Evolutionary conservation across 148 eudicot species (phyloP).

Genomic region (Diospyros lotus): DNA sequence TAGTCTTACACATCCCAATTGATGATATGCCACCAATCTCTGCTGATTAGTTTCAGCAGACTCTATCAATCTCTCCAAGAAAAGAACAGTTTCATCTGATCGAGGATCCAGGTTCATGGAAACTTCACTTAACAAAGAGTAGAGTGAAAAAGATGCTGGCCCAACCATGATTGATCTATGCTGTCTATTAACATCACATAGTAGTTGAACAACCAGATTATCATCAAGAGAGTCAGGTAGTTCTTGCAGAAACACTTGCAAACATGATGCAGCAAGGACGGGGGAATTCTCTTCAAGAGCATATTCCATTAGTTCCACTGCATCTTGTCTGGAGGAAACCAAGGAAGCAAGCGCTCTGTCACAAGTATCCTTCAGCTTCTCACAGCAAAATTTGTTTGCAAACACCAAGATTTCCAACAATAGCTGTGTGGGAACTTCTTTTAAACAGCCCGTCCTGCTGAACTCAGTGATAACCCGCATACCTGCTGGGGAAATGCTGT

Average conservation of each 20-base stretch:
- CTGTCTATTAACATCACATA: slow-evolving; percentile 52
- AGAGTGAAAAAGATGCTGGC: slow-evolving; percentile 66
- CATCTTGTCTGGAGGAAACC: slow-evolving; percentile 62
- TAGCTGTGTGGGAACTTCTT: slow-evolving; percentile 47
- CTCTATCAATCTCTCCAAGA: slow-evolving; percentile 62
- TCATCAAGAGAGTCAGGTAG: slow-evolving; percentile 66
- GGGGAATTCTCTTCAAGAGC: slow-evolving; percentile 76
- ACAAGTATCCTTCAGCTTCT: slow-evolving; percentile 77
- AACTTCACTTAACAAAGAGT: slow-evolving; percentile 71
- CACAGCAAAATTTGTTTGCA: slow-evolving; percentile 89
- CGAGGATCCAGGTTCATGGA: slow-evolving; percentile 61
- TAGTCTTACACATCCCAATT: slow-evolving; percentile 75
- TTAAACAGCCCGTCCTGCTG: slow-evolving; percentile 48
- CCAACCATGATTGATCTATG: slow-evolving; percentile 58
- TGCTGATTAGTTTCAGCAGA: slow-evolving; percentile 60
- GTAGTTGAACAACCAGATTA: slow-evolving; percentile 52
- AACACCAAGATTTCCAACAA: slow-evolving; percentile 65
- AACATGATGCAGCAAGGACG: slow-evolving; percentile 81
- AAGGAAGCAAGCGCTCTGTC: slow-evolving; percentile 71
- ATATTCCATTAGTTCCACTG: slow-evolving; percentile 65
- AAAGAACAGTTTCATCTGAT: slow-evolving; percentile 54
- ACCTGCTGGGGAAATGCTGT: slow-evolving; percentile 64
- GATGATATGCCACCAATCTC: slow-evolving; percentile 70
- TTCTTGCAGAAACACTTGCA: slow-evolving; percentile 84
- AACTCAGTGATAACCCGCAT: slow-evolving; percentile 67